Conservation (phyloP, 139 green algal species). For the Raphidocelis subcapitata region DNA sequence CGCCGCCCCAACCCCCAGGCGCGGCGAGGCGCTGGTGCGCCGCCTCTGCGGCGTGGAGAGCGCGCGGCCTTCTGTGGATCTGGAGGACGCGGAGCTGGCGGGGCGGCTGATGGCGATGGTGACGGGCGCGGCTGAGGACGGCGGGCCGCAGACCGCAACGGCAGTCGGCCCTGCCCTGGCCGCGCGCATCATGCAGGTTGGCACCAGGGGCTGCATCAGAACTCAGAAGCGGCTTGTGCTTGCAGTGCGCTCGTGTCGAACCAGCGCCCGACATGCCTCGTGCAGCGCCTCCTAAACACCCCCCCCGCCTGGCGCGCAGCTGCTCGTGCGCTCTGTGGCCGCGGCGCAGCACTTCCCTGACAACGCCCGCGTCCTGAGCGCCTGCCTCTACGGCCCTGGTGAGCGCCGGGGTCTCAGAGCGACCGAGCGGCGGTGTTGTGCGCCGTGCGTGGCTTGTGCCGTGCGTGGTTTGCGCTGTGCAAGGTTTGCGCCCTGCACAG, state of each 20-base stretch:
- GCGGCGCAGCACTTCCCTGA: constrained; percentile 79
- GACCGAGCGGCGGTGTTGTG: no score
- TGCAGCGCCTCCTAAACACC: no score
- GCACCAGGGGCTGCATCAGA: no score
- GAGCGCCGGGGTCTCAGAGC: no score
- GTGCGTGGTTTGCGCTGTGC: no score
- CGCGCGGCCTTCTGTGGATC: constrained; percentile 51
- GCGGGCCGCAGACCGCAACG: not conserved
- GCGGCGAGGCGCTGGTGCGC: constrained; percentile 78
- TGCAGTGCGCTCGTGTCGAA: constrained; percentile 20
- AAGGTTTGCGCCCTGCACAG: no score
- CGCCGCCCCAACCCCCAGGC: no score
- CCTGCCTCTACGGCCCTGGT: constrained; percentile 52
- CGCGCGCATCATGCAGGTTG: constrained; percentile 50
- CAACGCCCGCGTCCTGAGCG: constrained; percentile 45
- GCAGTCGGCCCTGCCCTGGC: constrained; percentile 43
- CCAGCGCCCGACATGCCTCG: no score
- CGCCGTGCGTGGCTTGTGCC: no score
- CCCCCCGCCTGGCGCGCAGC: not conserved
- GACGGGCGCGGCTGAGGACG: constrained; percentile 37
- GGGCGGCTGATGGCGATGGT: constrained; percentile 60
- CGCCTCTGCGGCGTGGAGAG: constrained; percentile 50
- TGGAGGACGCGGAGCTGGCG: constrained; percentile 62
- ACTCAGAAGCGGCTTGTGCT: no score
- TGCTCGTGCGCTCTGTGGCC: constrained; percentile 47